Base-by-base conservation (phyloP, 129 eudicot species). In the Heracleum sosnowskyi region DNA sequence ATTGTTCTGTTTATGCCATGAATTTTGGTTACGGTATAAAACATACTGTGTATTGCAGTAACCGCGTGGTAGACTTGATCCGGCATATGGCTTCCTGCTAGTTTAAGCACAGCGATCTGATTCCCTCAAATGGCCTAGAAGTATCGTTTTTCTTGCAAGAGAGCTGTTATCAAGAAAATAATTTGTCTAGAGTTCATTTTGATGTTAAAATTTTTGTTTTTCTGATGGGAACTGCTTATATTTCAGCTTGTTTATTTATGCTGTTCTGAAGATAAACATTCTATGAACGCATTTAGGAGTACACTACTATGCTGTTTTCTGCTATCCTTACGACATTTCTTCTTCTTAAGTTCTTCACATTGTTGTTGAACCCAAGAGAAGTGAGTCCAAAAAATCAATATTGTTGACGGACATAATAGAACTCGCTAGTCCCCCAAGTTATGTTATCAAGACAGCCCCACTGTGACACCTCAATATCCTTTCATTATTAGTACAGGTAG, bases 21-120 rank as follows among this genome's bases (percentile, higher is more conserved):
- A 74, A 29, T 29, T 74, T 26, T 44, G 77, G 31, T 24, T 9
- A 18, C 5, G 9, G 1, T 28, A 42, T 17, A 7, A 46, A 31
- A 40, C 8, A 8, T 7, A 10, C 68, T 34, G 26, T 83, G 7
- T 84, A 12, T 79, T 85, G 91, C 92, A 92, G 95, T 66, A 89
- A 89, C 87, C 95, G 95, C 11, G 95, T 92, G 70, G 81, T 92
- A 53, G 97, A 92, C 84, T 82, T 92, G 88, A 83, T 92, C 74
- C 89, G 97, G 31, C 95, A 92, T 82, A 92, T 92, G 97, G 83
- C 95, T 40, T 46, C 84, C 12, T 44, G 78, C 82, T 11, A 78
- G 46, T 31, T 75, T n/a, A 29, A 76, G 66, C 73, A 3, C 35
- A 10, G 42, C 11, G n/a, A 60, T 76, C 24, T 33, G 17, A 16